phyloP scores from a whole-genome alignment of 2,329 filamentous ascomycete genomes.

The Emmonsiellopsis sp. region DNA sequence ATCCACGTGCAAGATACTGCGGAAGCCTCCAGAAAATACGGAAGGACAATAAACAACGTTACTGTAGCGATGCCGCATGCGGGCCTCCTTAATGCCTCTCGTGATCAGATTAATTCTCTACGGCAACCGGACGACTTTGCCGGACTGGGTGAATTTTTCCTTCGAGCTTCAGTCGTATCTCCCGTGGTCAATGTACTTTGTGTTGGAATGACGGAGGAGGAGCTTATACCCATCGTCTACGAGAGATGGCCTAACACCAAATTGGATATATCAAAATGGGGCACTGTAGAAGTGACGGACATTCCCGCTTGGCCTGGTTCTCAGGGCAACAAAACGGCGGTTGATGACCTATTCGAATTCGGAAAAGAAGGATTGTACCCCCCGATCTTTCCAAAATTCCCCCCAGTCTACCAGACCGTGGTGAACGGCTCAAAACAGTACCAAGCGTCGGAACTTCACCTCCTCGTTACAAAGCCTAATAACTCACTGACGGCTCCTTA shows the following conservation, averaged over 20 bases:
- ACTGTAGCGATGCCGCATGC: conserved; percentile 69
- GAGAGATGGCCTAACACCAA: conserved; percentile 42
- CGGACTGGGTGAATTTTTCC: conserved; percentile 58
- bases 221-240: conserved; percentile 58
- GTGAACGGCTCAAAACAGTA: conserved; percentile 38
- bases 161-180: conserved; percentile 60
- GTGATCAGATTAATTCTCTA: conserved; percentile 52
- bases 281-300: conserved; percentile 21
- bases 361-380: conserved; percentile 44
- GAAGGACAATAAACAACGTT: conserved; percentile 62
- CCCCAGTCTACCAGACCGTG: conserved; percentile 57
- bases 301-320: conserved; percentile 31
- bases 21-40: conserved; percentile 38
- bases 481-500: conserved; percentile 38
- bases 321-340: conserved; percentile 44
- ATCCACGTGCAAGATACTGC: conserved; percentile 50
- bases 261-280: conserved; percentile 22
- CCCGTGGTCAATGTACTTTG: conserved; percentile 66
- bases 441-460: conserved; percentile 50
- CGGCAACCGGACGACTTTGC: conserved; percentile 57
- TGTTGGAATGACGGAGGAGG: conserved; percentile 50
- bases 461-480: conserved; percentile 47
- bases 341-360: conserved; percentile 65
- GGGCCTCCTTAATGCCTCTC: conserved; percentile 56
- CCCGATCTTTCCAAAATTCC: conserved; percentile 47